A percentile compares a stretch with the other conserved stretches of the same genome.
phyloP scores from a whole-genome alignment of 805 yeast species.

The Saccharomycopsis fibuligera region DNA sequence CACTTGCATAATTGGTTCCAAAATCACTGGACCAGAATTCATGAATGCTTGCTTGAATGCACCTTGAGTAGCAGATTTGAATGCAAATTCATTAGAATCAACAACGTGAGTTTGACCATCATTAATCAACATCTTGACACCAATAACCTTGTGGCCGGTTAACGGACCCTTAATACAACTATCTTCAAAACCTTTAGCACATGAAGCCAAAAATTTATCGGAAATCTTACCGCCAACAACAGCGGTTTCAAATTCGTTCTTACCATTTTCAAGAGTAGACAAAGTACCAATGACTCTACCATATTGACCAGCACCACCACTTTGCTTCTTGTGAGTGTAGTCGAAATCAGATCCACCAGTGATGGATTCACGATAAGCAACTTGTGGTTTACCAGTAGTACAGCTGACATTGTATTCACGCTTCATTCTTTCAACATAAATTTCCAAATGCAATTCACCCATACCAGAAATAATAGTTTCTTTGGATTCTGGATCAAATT shows the following conservation, averaged over 20 bases:
- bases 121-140: slow-evolving; percentile 86
- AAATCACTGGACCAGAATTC: slow-evolving; percentile 75
- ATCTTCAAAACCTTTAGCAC: slow-evolving; percentile 93
- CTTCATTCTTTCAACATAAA: slow-evolving; percentile 95
- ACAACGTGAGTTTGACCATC: slow-evolving; percentile 98
- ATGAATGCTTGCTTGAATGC: slow-evolving; percentile 91
- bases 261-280: slow-evolving; percentile 51
- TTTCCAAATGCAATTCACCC: slow-evolving; percentile 97
- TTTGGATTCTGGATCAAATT: slow-evolving; percentile 83
- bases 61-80: slow-evolving; percentile 83
- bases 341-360: slow-evolving; percentile 70
- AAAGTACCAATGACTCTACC: slow-evolving; percentile 91
- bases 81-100: slow-evolving; percentile 93
- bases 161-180: slow-evolving; percentile 94
- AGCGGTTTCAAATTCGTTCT: slow-evolving; percentile 74
- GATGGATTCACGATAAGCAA: slow-evolving; percentile 93
- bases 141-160: slow-evolving; percentile 89
- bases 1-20: slow-evolving; percentile 96
- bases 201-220: slow-evolving; percentile 89
- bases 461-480: slow-evolving; percentile 94
- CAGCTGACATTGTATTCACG: slow-evolving; percentile 97
- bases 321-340: slow-evolving; percentile 93
- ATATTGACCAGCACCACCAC: slow-evolving; percentile 99
- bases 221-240: slow-evolving; percentile 97
- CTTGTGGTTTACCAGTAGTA: slow-evolving; percentile 95